Conservation (phyloP, 2,329 filamentous ascomycete species). For the Botrytis fabae region DNA sequence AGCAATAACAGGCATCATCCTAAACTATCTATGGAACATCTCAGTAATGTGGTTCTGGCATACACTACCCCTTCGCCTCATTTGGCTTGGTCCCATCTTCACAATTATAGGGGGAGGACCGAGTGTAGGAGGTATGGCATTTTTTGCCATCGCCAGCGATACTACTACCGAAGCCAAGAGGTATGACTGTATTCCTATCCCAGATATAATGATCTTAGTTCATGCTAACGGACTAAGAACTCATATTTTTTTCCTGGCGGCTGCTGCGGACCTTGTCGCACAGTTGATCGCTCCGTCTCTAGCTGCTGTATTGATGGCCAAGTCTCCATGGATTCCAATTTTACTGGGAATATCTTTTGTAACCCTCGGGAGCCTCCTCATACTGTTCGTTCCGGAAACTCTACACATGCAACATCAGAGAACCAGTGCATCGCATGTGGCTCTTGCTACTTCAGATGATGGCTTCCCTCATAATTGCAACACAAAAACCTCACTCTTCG, state of each 20-base stretch:
- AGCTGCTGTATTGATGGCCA: constrained; percentile 42
- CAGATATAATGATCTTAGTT: not conserved
- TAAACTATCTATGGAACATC: constrained; percentile 38
- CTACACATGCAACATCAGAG: constrained; percentile 29
- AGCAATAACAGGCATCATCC: constrained; percentile 38
- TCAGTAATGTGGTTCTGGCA: constrained; percentile 42
- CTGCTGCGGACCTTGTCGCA: constrained; percentile 39
- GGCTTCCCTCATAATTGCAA: constrained; percentile 7
- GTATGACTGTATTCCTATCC: constrained; percentile 33
- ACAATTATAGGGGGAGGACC: constrained; percentile 43
- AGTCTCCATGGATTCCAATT: constrained; percentile 35
- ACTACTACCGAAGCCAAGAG: constrained; percentile 41
- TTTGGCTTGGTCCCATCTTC: constrained; percentile 42
- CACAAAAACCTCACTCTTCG: not conserved
- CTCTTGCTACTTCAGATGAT: constrained; percentile 13
- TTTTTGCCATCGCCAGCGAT: constrained; percentile 44
- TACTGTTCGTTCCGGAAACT: constrained; percentile 40
- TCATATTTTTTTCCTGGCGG: constrained; percentile 41
- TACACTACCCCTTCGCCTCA: constrained; percentile 39
- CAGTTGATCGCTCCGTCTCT: constrained; percentile 44
- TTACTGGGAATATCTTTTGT: constrained; percentile 27
- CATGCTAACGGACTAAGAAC: constrained; percentile 36
- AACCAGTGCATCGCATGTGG: constrained; percentile 3
- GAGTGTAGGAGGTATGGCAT: constrained; percentile 38
- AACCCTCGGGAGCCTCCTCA: constrained; percentile 28